These are phyloP conservation scores for Aphanomyces stellatus DNA, from an alignment of 352 stramenopile species.

Conservation along the genomic window DNA sequence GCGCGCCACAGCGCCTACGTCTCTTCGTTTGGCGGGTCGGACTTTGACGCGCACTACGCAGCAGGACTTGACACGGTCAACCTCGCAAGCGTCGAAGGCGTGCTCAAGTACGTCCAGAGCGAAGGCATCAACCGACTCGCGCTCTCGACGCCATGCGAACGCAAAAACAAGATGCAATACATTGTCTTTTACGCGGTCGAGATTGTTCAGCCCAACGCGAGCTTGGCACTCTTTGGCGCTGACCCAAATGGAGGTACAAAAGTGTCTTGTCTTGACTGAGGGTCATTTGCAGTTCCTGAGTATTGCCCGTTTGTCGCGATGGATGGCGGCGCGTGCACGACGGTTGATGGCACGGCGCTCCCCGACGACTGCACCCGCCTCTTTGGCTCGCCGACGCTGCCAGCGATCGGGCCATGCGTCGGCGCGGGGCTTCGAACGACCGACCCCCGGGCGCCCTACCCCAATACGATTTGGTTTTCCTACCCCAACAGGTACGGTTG, in stretches of 20 bases:
- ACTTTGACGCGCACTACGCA: conserved; percentile 46
- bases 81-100: conserved; percentile 56
- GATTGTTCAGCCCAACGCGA: conserved; percentile 69
- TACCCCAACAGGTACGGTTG: conserved; percentile 9
- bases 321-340: conserved; percentile 20
- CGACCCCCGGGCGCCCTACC: conserved; percentile 15
- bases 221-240: conserved; percentile 52
- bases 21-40: conserved; percentile 22
- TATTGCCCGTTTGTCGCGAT: conserved; percentile 18
- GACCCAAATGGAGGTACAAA: conserved; percentile 16
- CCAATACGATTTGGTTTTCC: conserved; percentile 19
- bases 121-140: conserved; percentile 61
- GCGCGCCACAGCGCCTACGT: conserved; percentile 20
- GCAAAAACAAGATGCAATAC: conserved; percentile 77
- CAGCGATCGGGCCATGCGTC: conserved; percentile 5
- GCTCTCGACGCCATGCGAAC: conserved; percentile 33
- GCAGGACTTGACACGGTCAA: conserved; percentile 68
- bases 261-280: not conserved
- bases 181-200: conserved; percentile 78
- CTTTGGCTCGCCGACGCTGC: conserved; percentile 3
- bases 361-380: conserved; percentile 8
- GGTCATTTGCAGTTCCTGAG: conserved; percentile 22
- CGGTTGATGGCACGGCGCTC: not conserved
- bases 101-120: conserved; percentile 73
- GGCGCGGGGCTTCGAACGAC: not conserved